Conservation (phyloP, 78 protist species). For the Isochrysis galbana region DNA sequence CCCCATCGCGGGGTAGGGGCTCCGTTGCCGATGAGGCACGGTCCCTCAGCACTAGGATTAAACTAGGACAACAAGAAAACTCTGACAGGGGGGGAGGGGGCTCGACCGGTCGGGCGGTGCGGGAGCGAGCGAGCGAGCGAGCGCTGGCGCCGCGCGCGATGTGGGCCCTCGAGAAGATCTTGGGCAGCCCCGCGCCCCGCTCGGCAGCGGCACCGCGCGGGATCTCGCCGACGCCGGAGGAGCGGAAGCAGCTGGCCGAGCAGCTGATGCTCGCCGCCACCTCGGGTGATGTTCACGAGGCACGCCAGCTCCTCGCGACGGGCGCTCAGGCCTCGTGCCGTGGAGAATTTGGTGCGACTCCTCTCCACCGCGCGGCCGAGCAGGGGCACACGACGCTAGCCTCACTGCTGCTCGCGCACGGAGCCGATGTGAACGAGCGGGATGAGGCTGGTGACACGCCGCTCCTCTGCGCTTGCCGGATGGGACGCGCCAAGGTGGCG, state of each 20-base stretch:
- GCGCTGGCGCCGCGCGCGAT: not conserved
- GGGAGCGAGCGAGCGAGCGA: too few species aligned
- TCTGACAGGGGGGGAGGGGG: too few species aligned
- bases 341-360: not conserved
- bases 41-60: too few species aligned
- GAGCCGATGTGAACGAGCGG: not conserved
- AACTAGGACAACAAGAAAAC: too few species aligned
- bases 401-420: not conserved
- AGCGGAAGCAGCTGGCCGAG: not conserved
- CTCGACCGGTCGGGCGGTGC: too few species aligned
- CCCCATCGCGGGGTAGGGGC: too few species aligned
- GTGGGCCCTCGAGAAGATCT: not conserved
- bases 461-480: not conserved
- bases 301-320: not conserved
- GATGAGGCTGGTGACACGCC: not conserved
- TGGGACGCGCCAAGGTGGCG: not conserved
- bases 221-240: not conserved
- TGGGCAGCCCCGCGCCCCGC: not conserved
- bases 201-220: not conserved
- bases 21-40: too few species aligned
- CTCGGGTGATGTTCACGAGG: not conserved
- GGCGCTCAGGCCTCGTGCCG: not conserved
- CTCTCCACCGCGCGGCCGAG: not conserved
- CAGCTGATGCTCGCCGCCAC: not conserved
- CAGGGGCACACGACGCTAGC: not conserved